A percentile compares a stretch with the other conserved stretches of the same genome.
Evolutionary conservation across 768 basidiomycete species (phyloP).

Genomic region (Boletus subparvulus): DNA sequence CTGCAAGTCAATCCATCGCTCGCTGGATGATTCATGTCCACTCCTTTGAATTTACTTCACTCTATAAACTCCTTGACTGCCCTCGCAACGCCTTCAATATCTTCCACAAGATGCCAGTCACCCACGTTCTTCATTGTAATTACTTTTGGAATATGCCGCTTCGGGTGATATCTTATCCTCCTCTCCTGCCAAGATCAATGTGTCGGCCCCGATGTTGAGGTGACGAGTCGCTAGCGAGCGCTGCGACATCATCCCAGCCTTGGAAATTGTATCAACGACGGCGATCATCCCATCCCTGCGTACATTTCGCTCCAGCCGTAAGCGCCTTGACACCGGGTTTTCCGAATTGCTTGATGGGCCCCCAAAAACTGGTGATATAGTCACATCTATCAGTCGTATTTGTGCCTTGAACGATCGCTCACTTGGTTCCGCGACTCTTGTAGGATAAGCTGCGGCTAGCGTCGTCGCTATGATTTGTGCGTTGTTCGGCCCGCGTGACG

Average conservation of each 20-base stretch:
- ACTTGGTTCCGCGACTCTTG: constrained; percentile 1
- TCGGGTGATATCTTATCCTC: background rate
- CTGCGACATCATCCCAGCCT: constrained; percentile 2
- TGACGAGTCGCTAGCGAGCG: background rate
- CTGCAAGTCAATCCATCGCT: too few relatives aligned
- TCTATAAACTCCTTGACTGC: constrained; percentile 1
- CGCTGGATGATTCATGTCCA: background rate
- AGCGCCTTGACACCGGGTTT: background rate
- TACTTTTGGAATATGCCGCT: background rate
- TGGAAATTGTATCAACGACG: constrained; percentile 1
- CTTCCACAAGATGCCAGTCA: constrained; percentile 7
- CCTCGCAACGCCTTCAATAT: constrained; percentile 1
- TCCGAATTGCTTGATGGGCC: background rate
- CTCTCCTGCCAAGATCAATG: constrained; percentile 3
- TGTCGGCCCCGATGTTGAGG: background rate
- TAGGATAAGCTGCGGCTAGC: constrained; percentile 1
- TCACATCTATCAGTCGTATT: background rate
- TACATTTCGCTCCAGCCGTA: background rate
- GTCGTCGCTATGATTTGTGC: background rate
- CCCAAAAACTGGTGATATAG: background rate
- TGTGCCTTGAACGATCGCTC: background rate
- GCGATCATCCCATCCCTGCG: constrained; percentile 9
- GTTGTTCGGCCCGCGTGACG: background rate
- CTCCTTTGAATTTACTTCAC: background rate
- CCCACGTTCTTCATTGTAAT: background rate